phyloP scores from a whole-genome alignment of 2,329 filamentous ascomycete genomes.

The Immersiporthe knoxdaviesiana region DNA sequence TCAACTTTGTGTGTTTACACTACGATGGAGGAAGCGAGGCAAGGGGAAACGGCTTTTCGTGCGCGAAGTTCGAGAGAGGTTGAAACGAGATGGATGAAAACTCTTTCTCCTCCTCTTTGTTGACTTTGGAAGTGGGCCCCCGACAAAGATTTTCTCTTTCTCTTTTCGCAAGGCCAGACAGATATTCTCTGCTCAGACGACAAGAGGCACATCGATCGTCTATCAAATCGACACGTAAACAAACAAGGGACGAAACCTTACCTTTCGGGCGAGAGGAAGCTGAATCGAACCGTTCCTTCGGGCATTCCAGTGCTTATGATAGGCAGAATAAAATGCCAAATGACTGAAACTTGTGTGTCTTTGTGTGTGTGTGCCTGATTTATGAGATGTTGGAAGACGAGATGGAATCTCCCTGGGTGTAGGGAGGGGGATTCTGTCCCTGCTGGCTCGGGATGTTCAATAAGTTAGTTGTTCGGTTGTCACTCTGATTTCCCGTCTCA shows the following conservation, averaged over 20 bases:
- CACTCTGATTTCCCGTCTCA: not conserved
- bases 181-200: not conserved
- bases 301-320: constrained; percentile 15
- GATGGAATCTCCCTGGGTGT: not conserved
- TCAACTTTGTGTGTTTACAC: not conserved
- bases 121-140: constrained; percentile 19
- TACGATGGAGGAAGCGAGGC: not conserved
- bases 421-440: not conserved
- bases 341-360: constrained; percentile 16
- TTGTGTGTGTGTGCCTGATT: not conserved
- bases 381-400: not conserved
- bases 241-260: not conserved
- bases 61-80: not conserved
- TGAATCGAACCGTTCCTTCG: constrained; percentile 9
- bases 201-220: not conserved
- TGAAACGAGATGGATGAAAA: constrained; percentile 13
- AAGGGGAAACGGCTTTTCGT: constrained; percentile 18
- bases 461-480: not conserved
- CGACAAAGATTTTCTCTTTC: constrained; percentile 3
- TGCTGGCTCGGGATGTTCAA: not conserved
- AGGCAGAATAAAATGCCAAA: constrained; percentile 28
- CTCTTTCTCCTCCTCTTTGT: constrained; percentile 11
- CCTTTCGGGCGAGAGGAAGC: not conserved
- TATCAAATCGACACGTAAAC: not conserved
- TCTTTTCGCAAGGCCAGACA: not conserved